phyloP scores from a whole-genome alignment of 2,329 filamentous ascomycete genomes.

The Akanthomyces uredinophilus region DNA sequence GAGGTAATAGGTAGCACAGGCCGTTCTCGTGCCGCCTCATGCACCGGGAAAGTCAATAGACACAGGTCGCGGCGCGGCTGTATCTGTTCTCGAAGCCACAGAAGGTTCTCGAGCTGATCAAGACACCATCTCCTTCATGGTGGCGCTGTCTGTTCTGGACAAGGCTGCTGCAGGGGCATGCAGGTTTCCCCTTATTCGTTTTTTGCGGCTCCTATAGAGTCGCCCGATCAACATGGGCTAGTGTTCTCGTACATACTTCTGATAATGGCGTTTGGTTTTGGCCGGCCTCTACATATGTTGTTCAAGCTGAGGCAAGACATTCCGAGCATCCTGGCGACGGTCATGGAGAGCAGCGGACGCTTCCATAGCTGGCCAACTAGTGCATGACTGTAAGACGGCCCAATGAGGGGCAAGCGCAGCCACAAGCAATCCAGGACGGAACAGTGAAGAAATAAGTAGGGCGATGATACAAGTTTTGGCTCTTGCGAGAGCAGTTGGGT shows the following conservation, averaged over 20 bases:
- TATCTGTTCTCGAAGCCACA: slow-evolving; percentile 6
- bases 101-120: neutral
- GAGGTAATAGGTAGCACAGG: neutral
- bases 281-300: neutral
- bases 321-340: neutral
- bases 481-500: neutral
- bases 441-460: neutral
- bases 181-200: neutral
- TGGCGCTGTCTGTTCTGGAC: neutral
- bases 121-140: neutral
- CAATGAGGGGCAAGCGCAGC: neutral
- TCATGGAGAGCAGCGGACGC: neutral
- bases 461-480: neutral
- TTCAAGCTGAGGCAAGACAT: neutral
- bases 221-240: neutral
- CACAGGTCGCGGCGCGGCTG: neutral
- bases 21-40: neutral
- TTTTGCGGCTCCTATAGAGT: neutral
- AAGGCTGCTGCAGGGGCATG: slow-evolving; percentile 1
- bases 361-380: neutral
- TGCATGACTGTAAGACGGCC: neutral
- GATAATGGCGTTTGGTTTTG: neutral
- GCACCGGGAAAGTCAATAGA: neutral
- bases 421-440: neutral
- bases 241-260: neutral